Conservation (phyloP, 768 basidiomycete genomes). For the Phanerodontia chrysosporium region DNA sequence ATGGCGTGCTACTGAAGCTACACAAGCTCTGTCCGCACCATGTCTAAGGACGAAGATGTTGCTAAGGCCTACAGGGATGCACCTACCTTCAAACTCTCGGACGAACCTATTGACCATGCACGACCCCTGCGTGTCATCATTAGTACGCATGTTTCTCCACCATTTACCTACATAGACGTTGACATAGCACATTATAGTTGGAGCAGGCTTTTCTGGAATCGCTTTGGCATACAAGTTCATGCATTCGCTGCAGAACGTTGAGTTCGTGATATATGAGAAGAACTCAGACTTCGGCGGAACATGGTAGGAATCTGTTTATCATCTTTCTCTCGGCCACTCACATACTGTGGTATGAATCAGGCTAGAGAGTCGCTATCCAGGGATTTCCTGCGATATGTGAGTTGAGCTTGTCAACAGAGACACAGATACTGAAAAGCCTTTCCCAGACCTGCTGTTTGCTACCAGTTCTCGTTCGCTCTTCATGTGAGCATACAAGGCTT, state of each 20-base stretch:
- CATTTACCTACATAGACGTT: neutral
- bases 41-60: conserved; percentile 8
- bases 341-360: neutral
- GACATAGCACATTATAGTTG: neutral
- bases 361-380: conserved; percentile 1
- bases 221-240: neutral
- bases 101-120: neutral
- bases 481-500: neutral
- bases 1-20: no score
- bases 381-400: conserved; percentile 5
- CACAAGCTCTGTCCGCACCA: neutral
- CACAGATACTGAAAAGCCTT: neutral
- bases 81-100: neutral
- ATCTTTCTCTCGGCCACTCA: neutral
- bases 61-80: neutral
- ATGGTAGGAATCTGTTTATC: conserved; percentile 33
- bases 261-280: conserved; percentile 54
- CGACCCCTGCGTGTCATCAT: neutral
- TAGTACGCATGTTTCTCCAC: neutral
- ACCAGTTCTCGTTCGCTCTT: conserved; percentile 1
- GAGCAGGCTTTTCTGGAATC: conserved; percentile 1
- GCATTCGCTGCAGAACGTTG: conserved; percentile 37
- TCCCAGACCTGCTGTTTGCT: neutral
- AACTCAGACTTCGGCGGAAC: conserved; percentile 51
- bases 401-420: neutral